Base-by-base conservation (phyloP, 164 flowering plant genomes). In the Aristolochia fimbriata region DNA sequence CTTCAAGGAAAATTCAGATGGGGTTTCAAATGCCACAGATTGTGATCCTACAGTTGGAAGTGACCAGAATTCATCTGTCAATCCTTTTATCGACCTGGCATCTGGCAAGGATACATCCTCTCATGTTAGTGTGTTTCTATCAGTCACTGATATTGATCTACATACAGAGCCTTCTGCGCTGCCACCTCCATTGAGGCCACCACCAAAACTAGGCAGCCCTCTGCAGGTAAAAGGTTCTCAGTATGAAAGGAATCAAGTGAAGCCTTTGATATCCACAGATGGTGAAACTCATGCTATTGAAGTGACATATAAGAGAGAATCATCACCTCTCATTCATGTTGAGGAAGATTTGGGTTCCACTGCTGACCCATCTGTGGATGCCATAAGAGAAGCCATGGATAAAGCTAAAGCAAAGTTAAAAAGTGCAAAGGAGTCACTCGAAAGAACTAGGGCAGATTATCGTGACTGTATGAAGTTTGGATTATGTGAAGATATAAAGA, bases 141-240 rank as follows among this genome's bases (percentile, higher is more conserved):
- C 83, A 30, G 74, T 84, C 24, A 70, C 86, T 60, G 92, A 90
- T 47, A 72, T 86, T 61, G 82, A 64, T 70, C 94, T 90, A 43
- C 77, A 64, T 68, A 89, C 98, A 54, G 67, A 68, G 33, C 96
- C 97, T 9, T 84, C 85, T 59, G 74, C 70, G 20, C 55, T 86
- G 65, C 97, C 97, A 41, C 97, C 96, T 52, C 97, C 98, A 5
- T 66, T 79, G 31, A 80, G 97, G 62, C 92, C 83, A 54, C 96
- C 97, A 6, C 96, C 98, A 58, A 63, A 63, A 51, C 56, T 78
- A 10, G 43, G 10, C 12, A 37, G 12, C 43, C 12, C 43, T 37
- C 9, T 0, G 10, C 9, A 37, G 43, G 1, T 37, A 10, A 37
- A 37, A 37, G 43, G 1, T 37, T 7, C 4, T 10, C 43, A 10